Conservation (phyloP, 1,284 basidiomycete genomes). For the Paramarasmius palmivorus region DNA sequence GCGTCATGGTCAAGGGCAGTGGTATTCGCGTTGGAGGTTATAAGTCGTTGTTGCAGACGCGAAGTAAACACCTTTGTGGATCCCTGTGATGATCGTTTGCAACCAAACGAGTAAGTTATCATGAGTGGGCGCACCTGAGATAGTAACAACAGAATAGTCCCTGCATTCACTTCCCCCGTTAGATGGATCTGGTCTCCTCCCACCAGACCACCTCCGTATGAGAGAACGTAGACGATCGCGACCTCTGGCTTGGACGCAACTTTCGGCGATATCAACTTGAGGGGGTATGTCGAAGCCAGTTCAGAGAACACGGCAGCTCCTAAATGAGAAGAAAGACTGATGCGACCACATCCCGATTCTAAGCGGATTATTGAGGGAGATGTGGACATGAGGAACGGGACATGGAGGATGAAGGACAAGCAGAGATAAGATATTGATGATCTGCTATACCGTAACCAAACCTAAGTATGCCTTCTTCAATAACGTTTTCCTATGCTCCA, state of each 20-base stretch:
- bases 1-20: conserved; percentile 25
- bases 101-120: conserved; percentile 9
- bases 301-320: conserved; percentile 68
- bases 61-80: conserved; percentile 92
- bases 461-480: neutral
- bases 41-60: conserved; percentile 49
- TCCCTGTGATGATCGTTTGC: conserved; percentile 50
- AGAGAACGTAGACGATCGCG: conserved; percentile 78
- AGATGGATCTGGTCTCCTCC: conserved; percentile 81
- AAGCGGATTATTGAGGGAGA: conserved; percentile 31
- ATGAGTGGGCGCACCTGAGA: conserved; percentile 66
- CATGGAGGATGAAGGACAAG: too few species aligned
- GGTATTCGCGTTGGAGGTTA: conserved; percentile 9
- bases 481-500: neutral
- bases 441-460: too few species aligned
- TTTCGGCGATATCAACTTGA: conserved; percentile 85
- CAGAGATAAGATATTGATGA: too few species aligned
- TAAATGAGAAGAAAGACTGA: conserved; percentile 53
- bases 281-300: conserved; percentile 82
- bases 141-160: conserved; percentile 64
- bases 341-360: conserved; percentile 52
- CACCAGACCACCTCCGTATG: conserved; percentile 93
- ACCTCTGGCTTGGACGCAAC: conserved; percentile 44
- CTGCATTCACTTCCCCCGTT: conserved; percentile 58
- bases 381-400: neutral